Base-by-base conservation (phyloP, 768 basidiomycete genomes). In the Mycena venus region DNA sequence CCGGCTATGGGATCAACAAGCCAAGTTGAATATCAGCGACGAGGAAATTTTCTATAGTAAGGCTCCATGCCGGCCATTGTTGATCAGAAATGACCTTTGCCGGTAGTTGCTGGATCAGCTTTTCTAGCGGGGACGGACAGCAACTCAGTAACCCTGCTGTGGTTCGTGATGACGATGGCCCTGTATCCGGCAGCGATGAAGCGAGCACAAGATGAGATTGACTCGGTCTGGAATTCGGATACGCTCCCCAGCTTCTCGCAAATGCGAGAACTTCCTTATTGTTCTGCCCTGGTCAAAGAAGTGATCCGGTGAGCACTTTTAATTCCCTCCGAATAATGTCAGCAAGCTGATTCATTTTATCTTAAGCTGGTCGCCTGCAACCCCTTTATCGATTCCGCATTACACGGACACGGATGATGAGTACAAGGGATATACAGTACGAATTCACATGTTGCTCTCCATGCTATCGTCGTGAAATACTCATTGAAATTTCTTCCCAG, bases 131-230 rank as follows among this genome's bases (percentile, higher is more conserved):
- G 63, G 3, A 49, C 63, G 2, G 63, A 36, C 47, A 64, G 44
- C 15, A 64, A 7, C 19, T 25, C 63, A 7, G 63, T 5, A 49
- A 64, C 63, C 42, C 63, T 64, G 27, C 63, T 31, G 29, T 64
- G 63, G 63, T 64, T n/a, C n/a, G n/a, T n/a, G n/a, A n/a, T n/a
- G n/a, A n/a, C 63, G 27, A 64, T 64, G 63, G 47, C 31, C 36
- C 21, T 49, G 19, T 64, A 23, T 21, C 63, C 63, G 32, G 63
- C 4, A n/a, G 14, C 63, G 44, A 29, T 31, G 47, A 29, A 34
- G 21, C 49, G 51, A 27, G 63, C 63, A 12, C 63, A 64, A 32
- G 40, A 29, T 31, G 63, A 64, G 29, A 47, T 64, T 7, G 63
- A 64, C 21, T 21, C 63, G 1, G 63, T 64, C 17, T 64, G 49